Percentiles rank a stretch among this genome's conserved stretches.
phyloP scores from a whole-genome alignment of 805 yeast species.

The Yarrowia sp. region DNA sequence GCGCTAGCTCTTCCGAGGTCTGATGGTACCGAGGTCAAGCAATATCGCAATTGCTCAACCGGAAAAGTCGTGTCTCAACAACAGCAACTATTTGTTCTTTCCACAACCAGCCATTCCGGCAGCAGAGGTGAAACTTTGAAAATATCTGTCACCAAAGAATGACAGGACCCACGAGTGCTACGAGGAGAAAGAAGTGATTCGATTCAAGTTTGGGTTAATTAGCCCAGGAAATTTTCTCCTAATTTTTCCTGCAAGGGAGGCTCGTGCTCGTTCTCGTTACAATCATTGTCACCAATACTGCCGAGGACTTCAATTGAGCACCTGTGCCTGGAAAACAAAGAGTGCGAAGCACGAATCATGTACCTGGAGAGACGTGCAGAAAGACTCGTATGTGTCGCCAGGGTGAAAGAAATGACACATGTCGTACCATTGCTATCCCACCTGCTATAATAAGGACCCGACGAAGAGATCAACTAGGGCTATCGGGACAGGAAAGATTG shows the following conservation, averaged over 20 bases:
- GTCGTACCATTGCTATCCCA: not conserved
- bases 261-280: too few relatives aligned
- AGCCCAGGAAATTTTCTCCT: too few relatives aligned
- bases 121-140: not conserved
- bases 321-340: not conserved
- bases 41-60: not conserved
- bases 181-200: too few relatives aligned
- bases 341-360: not conserved
- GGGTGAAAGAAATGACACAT: too few relatives aligned
- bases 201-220: too few relatives aligned
- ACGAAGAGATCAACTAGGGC: not conserved
- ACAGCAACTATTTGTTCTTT: not conserved
- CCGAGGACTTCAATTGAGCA: not conserved
- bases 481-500: not conserved
- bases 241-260: too few relatives aligned
- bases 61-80: not conserved
- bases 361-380: not conserved
- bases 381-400: too few relatives aligned
- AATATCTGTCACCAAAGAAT: not conserved
- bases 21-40: not conserved
- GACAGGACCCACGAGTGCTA: too few relatives aligned
- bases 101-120: not conserved
- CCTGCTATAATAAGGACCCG: not conserved
- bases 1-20: not conserved
- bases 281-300: too few relatives aligned